Percentiles rank a stretch among this genome's conserved stretches.
Evolutionary conservation across 2,329 filamentous ascomycete species (phyloP).

Genomic region (Mariannaea sp.): DNA sequence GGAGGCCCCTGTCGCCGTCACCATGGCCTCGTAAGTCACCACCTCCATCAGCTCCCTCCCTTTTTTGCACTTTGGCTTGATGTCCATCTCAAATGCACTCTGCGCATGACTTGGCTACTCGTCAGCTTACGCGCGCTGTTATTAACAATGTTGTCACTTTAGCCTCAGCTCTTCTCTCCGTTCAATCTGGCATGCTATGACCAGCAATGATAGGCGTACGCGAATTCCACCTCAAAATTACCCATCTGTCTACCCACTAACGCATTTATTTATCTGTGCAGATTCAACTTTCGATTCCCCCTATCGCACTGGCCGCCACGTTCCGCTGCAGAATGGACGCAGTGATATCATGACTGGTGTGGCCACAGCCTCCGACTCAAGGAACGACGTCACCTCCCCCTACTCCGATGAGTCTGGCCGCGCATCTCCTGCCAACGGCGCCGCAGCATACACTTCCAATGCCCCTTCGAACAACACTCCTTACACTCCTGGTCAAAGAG

Average conservation of each 20-base stretch:
- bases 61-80: background rate
- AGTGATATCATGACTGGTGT: conserved; percentile 85
- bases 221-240: conserved; percentile 9
- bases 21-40: conserved; percentile 41
- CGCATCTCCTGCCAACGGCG: conserved; percentile 51
- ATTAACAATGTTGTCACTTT: conserved; percentile 25
- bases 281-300: conserved; percentile 94
- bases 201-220: conserved; percentile 71
- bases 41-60: no score
- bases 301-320: conserved; percentile 87
- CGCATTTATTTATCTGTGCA: conserved; percentile 44
- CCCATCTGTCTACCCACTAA: conserved; percentile 22
- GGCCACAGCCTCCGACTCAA: conserved; percentile 87
- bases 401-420: conserved; percentile 75
- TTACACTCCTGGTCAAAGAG: conserved; percentile 90
- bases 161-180: conserved; percentile 76
- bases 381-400: conserved; percentile 77
- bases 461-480: conserved; percentile 67
- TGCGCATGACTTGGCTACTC: background rate
- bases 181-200: conserved; percentile 94
- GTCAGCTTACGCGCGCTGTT: conserved; percentile 6
- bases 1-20: conserved; percentile 28
- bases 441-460: conserved; percentile 48
- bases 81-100: background rate
- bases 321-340: conserved; percentile 82